phyloP scores from a whole-genome alignment of 305 asterid species.

The Fraxinus paxiana region DNA sequence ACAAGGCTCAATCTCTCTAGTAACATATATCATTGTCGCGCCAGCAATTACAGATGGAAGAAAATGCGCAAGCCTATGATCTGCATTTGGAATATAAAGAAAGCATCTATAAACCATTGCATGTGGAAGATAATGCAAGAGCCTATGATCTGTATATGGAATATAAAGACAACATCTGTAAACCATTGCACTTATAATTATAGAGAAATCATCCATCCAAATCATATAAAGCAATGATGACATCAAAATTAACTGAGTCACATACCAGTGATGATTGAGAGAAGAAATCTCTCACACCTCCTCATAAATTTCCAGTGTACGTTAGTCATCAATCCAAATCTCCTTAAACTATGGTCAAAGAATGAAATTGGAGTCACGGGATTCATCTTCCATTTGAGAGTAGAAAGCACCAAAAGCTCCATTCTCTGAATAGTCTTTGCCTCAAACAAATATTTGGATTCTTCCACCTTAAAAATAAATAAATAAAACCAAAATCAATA shows the following conservation, averaged over 20 bases:
- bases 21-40: conserved; percentile 52
- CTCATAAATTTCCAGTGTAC: no score
- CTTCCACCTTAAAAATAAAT: conserved; percentile 51
- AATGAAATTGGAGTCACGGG: conserved; percentile 60
- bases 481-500: conserved; percentile 11
- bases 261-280: no score
- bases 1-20: conserved; percentile 45
- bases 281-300: no score
- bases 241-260: no score
- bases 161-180: background rate
- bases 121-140: conserved; percentile 54
- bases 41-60: conserved; percentile 82
- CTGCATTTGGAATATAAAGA: conserved; percentile 34
- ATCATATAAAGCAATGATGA: no score
- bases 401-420: conserved; percentile 78
- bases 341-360: no score
- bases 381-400: conserved; percentile 77
- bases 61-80: conserved; percentile 53
- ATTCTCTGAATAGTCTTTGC: conserved; percentile 85
- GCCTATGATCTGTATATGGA: conserved; percentile 57
- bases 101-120: background rate
- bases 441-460: conserved; percentile 66
- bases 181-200: background rate
- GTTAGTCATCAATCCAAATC: no score
- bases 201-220: no score